Conservation (phyloP, 2,329 filamentous ascomycete species). For the Fusarium piperis region DNA sequence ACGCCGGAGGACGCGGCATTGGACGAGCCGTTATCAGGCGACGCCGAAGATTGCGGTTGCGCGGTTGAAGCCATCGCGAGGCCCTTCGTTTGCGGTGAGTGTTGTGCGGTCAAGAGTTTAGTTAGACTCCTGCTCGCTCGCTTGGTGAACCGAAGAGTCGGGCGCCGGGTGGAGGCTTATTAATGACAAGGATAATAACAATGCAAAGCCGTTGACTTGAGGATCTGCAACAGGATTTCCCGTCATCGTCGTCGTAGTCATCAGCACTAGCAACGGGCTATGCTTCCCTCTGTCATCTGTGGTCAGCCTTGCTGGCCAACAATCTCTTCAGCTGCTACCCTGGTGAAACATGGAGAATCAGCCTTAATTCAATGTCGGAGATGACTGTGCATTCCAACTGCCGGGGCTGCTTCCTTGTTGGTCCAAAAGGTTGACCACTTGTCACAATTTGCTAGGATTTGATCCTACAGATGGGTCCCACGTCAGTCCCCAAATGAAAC, state of each 20-base stretch:
- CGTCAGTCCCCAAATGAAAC: background rate
- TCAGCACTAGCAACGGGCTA: background rate
- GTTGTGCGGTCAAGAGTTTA: background rate
- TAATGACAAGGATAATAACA: background rate
- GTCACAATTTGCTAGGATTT: background rate
- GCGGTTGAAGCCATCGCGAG: slow-evolving; percentile 23
- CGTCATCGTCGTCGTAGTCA: background rate
- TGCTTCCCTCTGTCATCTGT: background rate
- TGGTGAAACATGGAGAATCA: background rate
- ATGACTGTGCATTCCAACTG: background rate
- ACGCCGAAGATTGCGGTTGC: slow-evolving; percentile 19
- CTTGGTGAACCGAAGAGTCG: background rate
- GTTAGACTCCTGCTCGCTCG: background rate
- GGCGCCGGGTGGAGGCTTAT: background rate
- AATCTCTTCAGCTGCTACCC: background rate
- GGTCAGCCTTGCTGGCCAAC: background rate
- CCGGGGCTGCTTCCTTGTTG: background rate
- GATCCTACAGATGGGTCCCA: background rate
- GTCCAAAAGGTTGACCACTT: background rate
- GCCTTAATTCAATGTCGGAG: background rate
- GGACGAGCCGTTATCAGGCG: background rate
- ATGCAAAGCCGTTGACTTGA: background rate
- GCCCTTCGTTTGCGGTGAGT: background rate
- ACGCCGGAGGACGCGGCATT: slow-evolving; percentile 10
- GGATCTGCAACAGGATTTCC: background rate